Base-by-base conservation (phyloP, 2,329 filamentous ascomycete genomes). In the Dendryphion nanum region DNA sequence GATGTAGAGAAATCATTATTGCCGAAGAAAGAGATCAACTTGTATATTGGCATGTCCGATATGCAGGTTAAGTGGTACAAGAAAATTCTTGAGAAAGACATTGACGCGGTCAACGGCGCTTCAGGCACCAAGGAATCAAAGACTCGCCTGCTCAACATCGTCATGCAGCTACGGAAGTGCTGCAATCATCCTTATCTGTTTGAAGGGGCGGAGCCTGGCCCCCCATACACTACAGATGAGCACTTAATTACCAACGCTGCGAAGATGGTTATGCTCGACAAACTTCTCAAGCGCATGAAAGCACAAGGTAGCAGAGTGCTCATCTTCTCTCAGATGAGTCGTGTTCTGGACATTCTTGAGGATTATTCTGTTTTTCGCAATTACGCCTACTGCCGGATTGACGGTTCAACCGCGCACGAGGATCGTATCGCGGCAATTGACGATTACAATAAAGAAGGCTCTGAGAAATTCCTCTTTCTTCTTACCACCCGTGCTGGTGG, bases 1-100 rank as follows among this genome's bases (percentile, higher is more conserved):
- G 93, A 98, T 64, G 93, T 98, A 4, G 93, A 98, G 67, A 98
- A 98, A 78, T 97, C 91, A 61, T 73, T 98, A 45, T 70, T 97
- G 36, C 93, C 93, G 2, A 98, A 98, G 76, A 96, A 97, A 67
- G 93, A 98, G 66, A 74, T 97, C 59, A 98, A 98, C 50, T 70
- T 98, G 18, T 98, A 97, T 61, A 85, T 98, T 50, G 93, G 91
- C 51, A 96, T 98, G 91, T 90, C 93, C 1, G 90, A 96, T 41
- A 98, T 98, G 93, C 93, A 98, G 66, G 81, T 96, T 52, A 95
- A 93, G 62, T 98, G 93, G 91, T 98, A 98, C 63, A 86, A 95
- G 67, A 97, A 96, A 72, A 98, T 98, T 53, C 74, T 98, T 3
- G 93, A 98, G 61, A 98, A 97, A 70, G 93, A 98, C 59, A 98